These are phyloP conservation scores for Dryadomyces quercus-mongolicae DNA, from an alignment of 2,329 filamentous ascomycete genomes.

Conservation along the genomic window DNA sequence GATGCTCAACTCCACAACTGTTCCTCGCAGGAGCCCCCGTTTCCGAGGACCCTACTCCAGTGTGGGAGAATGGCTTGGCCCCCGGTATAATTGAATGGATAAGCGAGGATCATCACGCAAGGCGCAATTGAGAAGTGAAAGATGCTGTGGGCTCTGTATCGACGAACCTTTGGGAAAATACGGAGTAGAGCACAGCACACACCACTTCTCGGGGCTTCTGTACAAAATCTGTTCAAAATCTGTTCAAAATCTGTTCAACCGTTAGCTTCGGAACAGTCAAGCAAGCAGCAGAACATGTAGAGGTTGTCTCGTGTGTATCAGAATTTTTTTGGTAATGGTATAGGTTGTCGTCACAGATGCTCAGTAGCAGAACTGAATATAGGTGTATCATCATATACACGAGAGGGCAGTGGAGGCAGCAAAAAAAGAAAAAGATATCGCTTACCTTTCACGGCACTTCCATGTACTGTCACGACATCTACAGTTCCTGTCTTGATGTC, in stretches of 20 bases:
- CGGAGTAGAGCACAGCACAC: neutral
- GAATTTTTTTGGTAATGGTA: constrained; percentile 46
- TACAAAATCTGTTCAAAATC: neutral
- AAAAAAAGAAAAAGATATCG: neutral
- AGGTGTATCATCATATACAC: constrained; percentile 51
- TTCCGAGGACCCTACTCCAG: constrained; percentile 36
- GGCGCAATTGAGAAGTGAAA: neutral
- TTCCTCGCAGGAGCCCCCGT: constrained; percentile 42
- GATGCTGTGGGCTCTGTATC: neutral
- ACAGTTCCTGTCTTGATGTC: neutral
- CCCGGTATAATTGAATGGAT: constrained; percentile 64
- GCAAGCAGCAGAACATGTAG: constrained; percentile 5
- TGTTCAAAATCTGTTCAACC: neutral
- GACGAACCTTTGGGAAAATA: constrained; percentile 1
- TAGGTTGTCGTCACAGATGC: constrained; percentile 49
- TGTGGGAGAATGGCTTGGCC: constrained; percentile 64
- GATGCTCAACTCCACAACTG: constrained; percentile 58
- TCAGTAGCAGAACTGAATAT: constrained; percentile 68
- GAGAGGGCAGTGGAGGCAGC: constrained; percentile 2
- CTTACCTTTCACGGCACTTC: neutral
- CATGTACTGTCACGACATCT: neutral
- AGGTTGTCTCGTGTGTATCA: constrained; percentile 9
- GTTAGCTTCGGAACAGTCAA: constrained; percentile 1
- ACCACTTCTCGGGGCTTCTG: too few species aligned
- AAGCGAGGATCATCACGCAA: constrained; percentile 52